Evolutionary conservation across 2,329 filamentous ascomycete species (phyloP), one percentile per base, ranked within the genome.

Genomic region (Scortechinia acanthostroma): DNA sequence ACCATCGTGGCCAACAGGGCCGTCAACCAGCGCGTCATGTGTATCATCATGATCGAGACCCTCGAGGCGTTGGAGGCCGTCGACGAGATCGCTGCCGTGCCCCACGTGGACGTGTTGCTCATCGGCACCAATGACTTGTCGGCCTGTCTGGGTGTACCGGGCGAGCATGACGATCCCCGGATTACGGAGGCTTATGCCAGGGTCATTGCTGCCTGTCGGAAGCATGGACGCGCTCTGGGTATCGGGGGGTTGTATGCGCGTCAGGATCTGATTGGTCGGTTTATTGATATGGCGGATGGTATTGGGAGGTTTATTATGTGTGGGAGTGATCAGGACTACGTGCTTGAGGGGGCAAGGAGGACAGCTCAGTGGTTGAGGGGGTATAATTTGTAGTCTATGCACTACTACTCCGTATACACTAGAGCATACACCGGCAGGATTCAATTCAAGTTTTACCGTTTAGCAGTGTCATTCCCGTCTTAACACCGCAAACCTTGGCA

Each of bases 101-200:
- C 30, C 20, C 22, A 28, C 43, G 25, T 44, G 4, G 25, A 44
- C n/a, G 43, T 28, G 6, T 6, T 44, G n/a, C 43, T 44, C 3
- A 28, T 44, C 5, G 43, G 43, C 6, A 33, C 43, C 4, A 33
- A 30, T 21, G 43, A 44, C 17, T 28, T 44, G 2, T 33, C 16
- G 3, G n/a, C 28, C 6, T 22, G 35, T 19, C 19, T 44, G 4
- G 43, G 43, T 14, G 25, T 44, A n/a, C 22, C 43, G 13, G 43
- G 43, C 15, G 17, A 35, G 4, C 35, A 33, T 19, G 28, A 44
- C 4, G 28, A 25, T 21, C 4, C n/a, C 4, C 21, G 21, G 25
- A 33, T 19, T 19, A 21, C 17, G 3, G 19, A 14, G 16, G 21
- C 43, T 3, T 14, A 33, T n/a, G 25, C 22, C 19, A 44, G 10